Percentiles rank a stretch among this genome's conserved stretches.
Evolutionary conservation across 257 asterid species (phyloP).

Genomic region (Forsythia suspensa): DNA sequence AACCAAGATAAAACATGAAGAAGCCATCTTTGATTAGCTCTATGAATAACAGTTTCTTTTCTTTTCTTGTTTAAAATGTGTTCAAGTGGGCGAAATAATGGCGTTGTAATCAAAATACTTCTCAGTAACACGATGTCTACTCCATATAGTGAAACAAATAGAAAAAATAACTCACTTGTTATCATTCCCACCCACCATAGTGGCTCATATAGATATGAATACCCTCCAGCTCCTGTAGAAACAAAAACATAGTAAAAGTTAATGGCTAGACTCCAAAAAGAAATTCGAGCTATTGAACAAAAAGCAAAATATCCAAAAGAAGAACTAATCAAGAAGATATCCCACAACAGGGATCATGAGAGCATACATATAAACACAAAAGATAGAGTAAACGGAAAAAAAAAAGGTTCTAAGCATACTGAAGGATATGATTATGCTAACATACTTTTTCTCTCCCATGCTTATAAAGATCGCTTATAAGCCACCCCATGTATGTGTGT

Average conservation of each 20-base stretch:
- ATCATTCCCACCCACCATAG: slow-evolving; percentile 94
- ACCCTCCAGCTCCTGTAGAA: slow-evolving; percentile 84
- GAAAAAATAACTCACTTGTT: slow-evolving; percentile 59
- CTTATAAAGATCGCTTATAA: neutral
- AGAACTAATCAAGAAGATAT: neutral
- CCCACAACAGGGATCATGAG: neutral
- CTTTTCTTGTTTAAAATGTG: neutral
- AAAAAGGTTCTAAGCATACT: no score
- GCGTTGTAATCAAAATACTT: slow-evolving; percentile 1
- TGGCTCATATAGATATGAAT: slow-evolving; percentile 77
- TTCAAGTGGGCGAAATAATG: neutral
- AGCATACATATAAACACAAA: neutral
- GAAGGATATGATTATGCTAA: no score
- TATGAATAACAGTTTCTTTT: neutral
- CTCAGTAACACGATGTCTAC: neutral
- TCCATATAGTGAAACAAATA: slow-evolving; percentile 4
- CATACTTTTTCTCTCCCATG: neutral
- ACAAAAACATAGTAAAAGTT: neutral
- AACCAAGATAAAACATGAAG: neutral
- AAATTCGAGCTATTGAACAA: neutral
- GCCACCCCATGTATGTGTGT: neutral
- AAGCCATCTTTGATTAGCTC: slow-evolving; percentile 6
- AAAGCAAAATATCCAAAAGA: neutral
- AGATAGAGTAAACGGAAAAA: neutral
- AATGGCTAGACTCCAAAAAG: slow-evolving; percentile 4